These are phyloP conservation scores for Neurospora pannonica DNA, from an alignment of 495 filamentous ascomycete genomes.

Conservation along the genomic window DNA sequence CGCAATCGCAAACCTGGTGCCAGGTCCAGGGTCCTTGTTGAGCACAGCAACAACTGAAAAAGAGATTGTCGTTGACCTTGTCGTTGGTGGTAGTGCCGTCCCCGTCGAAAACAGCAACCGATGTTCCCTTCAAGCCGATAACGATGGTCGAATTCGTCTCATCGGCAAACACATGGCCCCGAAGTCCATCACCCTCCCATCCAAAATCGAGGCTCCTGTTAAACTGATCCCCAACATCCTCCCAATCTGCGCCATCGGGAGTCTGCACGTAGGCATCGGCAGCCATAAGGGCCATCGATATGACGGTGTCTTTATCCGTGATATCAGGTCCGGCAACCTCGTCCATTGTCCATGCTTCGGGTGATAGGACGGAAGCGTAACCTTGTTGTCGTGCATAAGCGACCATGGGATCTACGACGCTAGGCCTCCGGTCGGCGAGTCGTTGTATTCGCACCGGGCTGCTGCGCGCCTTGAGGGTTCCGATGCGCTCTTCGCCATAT, in stretches of 20 bases:
- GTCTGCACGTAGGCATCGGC: slow-evolving; percentile 77
- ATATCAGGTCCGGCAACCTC: slow-evolving; percentile 70
- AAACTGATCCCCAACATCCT: slow-evolving; percentile 67
- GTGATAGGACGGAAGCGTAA: slow-evolving; percentile 45
- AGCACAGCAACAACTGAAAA: slow-evolving; percentile 94
- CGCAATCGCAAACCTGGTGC: slow-evolving; percentile 87
- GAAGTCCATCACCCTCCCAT: slow-evolving; percentile 80
- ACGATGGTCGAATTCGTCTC: slow-evolving; percentile 77
- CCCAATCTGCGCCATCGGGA: slow-evolving; percentile 66
- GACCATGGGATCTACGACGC: slow-evolving; percentile 67
- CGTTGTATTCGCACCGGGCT: slow-evolving; percentile 60
- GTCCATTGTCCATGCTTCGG: slow-evolving; percentile 77
- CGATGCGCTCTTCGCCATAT: slow-evolving; percentile 35
- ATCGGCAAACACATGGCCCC: slow-evolving; percentile 88
- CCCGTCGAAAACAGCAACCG: slow-evolving; percentile 85
- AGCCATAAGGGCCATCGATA: slow-evolving; percentile 79
- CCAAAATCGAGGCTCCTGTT: slow-evolving; percentile 80
- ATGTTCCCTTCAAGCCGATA: slow-evolving; percentile 87
- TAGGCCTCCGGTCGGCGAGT: slow-evolving; percentile 66
- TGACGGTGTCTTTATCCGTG: slow-evolving; percentile 73
- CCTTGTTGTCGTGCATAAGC: slow-evolving; percentile 55
- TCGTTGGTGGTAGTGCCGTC: slow-evolving; percentile 94
- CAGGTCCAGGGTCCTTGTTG: slow-evolving; percentile 82
- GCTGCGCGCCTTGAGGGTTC: slow-evolving; percentile 47
- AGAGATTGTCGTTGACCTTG: slow-evolving; percentile 94